A percentile compares a stretch with the other conserved stretches of the same genome.
Conservation (phyloP, 176 grass and related monocot genomes). For the Poa pratensis region DNA sequence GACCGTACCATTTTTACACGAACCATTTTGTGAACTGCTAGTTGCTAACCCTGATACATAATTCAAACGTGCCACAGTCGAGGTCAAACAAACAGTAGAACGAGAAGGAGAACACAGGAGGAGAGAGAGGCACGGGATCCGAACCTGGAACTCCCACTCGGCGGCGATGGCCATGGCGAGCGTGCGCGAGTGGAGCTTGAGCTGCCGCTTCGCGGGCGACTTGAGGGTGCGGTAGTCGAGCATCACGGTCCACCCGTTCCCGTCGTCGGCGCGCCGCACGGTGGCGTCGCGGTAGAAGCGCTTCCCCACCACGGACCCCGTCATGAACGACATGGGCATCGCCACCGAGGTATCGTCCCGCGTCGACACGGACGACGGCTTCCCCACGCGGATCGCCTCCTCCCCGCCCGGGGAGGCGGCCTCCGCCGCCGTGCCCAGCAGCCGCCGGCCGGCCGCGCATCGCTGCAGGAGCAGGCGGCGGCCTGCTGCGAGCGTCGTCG, state of each 20-base stretch:
- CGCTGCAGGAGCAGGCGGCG: conserved; percentile 50
- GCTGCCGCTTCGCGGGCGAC: conserved; percentile 72
- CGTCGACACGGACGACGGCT: conserved; percentile 40
- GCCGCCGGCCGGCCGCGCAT: conserved; percentile 48
- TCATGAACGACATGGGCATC: conserved; percentile 96
- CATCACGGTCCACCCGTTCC: conserved; percentile 98
- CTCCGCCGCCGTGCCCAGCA: conserved; percentile 47
- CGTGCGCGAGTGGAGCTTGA: conserved; percentile 73
- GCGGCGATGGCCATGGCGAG: conserved; percentile 85
- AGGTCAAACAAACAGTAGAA: conserved; percentile 22
- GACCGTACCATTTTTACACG: not conserved
- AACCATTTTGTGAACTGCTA: not conserved
- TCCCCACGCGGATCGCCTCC: conserved; percentile 66
- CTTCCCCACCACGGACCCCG: conserved; percentile 92
- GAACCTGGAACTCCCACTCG: conserved; percentile 98
- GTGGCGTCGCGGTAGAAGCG: conserved; percentile 84
- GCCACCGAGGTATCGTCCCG: conserved; percentile 86
- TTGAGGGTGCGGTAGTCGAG: conserved; percentile 99
- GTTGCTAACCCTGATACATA: too few species aligned
- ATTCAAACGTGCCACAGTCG: not conserved
- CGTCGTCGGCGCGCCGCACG: conserved; percentile 78
- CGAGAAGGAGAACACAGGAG: not conserved
- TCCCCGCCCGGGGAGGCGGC: conserved; percentile 35
- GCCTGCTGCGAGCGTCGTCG: conserved; percentile 38
- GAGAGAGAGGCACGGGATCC: not conserved